Evolutionary conservation across 2,329 filamentous ascomycete species (phyloP).

Genomic region (Trichoderma guizhouense): DNA sequence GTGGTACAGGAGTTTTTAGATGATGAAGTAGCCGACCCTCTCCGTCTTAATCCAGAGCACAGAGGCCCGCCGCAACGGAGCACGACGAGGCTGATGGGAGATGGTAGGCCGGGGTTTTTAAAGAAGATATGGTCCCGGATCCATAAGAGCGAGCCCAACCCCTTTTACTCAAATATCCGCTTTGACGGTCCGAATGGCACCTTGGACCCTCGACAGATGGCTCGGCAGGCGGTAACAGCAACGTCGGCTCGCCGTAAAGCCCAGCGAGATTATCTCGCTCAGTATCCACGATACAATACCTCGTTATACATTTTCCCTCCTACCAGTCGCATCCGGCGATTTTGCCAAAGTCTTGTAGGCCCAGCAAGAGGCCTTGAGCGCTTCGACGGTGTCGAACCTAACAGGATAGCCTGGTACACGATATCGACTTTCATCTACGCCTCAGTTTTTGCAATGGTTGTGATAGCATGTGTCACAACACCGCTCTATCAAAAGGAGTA

Average conservation of each 20-base stretch:
- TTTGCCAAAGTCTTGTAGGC: slow-evolving; percentile 88
- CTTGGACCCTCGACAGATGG: slow-evolving; percentile 81
- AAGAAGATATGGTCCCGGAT: slow-evolving; percentile 62
- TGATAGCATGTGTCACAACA: slow-evolving; percentile 90
- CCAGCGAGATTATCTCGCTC: slow-evolving; percentile 84
- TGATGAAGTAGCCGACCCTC: slow-evolving; percentile 51
- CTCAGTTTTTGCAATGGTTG: slow-evolving; percentile 95
- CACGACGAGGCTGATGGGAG: slow-evolving; percentile 37
- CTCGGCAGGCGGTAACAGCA: slow-evolving; percentile 82
- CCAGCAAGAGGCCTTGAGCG: slow-evolving; percentile 83
- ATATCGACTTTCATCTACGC: slow-evolving; percentile 94
- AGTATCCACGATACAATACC: slow-evolving; percentile 88
- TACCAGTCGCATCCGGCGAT: slow-evolving; percentile 69
- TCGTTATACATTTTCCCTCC: slow-evolving; percentile 84
- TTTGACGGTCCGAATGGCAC: slow-evolving; percentile 73
- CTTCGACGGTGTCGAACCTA: slow-evolving; percentile 85
- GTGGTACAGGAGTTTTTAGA: slow-evolving; percentile 94
- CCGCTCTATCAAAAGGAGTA: slow-evolving; percentile 91
- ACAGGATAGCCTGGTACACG: slow-evolving; percentile 84
- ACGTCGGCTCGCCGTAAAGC: slow-evolving; percentile 79
- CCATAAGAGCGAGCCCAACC: slow-evolving; percentile 75
- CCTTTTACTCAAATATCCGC: slow-evolving; percentile 77
- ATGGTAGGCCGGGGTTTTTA: slow-evolving; percentile 56
- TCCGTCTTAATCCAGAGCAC: slow-evolving; percentile 31
- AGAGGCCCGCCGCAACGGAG: slow-evolving; percentile 32